Percentiles rank a stretch among this genome's conserved stretches.
These are phyloP conservation scores for Epichloe uncinata DNA, from an alignment of 2,329 filamentous ascomycete genomes.

Conservation along the genomic window DNA sequence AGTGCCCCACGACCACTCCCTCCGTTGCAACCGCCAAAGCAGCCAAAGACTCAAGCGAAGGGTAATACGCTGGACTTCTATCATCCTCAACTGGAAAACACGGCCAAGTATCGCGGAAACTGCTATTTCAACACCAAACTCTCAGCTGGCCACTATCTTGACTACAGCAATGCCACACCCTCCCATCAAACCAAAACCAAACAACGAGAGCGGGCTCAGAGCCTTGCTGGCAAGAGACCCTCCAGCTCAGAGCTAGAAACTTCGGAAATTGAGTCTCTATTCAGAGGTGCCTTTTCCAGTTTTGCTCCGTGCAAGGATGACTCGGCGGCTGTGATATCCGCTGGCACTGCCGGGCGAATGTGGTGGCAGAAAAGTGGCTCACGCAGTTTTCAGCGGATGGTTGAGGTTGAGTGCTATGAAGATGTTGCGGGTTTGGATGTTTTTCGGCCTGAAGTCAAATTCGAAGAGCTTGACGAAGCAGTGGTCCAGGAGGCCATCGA, in stretches of 20 bases:
- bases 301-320: constrained; percentile 69
- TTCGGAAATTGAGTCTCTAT: constrained; percentile 59
- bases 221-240: constrained; percentile 46
- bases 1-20: constrained; percentile 52
- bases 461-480: constrained; percentile 35
- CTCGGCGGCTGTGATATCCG: constrained; percentile 54
- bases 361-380: constrained; percentile 67
- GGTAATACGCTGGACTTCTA: constrained; percentile 41
- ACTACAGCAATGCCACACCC: constrained; percentile 52
- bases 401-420: constrained; percentile 39
- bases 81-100: constrained; percentile 40
- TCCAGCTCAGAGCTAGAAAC: constrained; percentile 42
- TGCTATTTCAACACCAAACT: constrained; percentile 56
- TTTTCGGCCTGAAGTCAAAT: constrained; percentile 18
- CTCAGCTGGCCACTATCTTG: constrained; percentile 54
- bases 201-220: constrained; percentile 60
- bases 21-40: constrained; percentile 57
- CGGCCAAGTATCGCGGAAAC: constrained; percentile 37
- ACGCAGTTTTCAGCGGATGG: constrained; percentile 49
- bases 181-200: constrained; percentile 43
- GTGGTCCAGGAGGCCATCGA: constrained; percentile 41
- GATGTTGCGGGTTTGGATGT: constrained; percentile 24
- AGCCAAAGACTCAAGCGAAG: constrained; percentile 56
- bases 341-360: constrained; percentile 51
- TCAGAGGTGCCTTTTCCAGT: constrained; percentile 64